phyloP scores from a whole-genome alignment of 352 stramenopile species.

The Aphanomyces astaci region DNA sequence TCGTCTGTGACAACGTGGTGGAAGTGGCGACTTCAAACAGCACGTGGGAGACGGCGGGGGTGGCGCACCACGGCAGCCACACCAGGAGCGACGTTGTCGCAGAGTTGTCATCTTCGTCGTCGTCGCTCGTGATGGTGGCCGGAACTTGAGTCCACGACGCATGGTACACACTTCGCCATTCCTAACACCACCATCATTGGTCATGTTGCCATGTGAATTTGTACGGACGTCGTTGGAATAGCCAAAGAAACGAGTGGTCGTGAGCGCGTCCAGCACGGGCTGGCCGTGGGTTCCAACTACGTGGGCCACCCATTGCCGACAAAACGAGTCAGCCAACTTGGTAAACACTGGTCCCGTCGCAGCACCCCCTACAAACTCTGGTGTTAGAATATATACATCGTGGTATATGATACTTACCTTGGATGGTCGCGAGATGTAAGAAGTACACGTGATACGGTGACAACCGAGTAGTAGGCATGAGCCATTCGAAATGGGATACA shows the following conservation, averaged over 20 bases:
- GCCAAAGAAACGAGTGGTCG: constrained; percentile 4
- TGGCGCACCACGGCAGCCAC: constrained; percentile 81
- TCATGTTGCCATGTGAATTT: no score
- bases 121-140: constrained; percentile 1
- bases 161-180: constrained; percentile 9
- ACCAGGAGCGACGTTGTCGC: constrained; percentile 60
- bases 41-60: constrained; percentile 54
- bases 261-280: background rate
- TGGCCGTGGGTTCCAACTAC: background rate
- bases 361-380: background rate
- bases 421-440: background rate
- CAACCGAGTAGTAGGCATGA: background rate
- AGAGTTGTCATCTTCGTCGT: constrained; percentile 30
- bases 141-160: constrained; percentile 2
- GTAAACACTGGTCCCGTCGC: background rate
- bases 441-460: background rate
- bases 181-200: background rate
- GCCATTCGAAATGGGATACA: background rate
- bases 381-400: no score
- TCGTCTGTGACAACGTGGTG: background rate
- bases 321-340: background rate
- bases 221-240: constrained; percentile 18
- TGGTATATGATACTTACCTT: background rate
- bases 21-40: background rate
- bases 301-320: background rate